Evolutionary conservation across 768 basidiomycete species (phyloP), one percentile per base, ranked within the genome.

Genomic region (Suillus discolor): DNA sequence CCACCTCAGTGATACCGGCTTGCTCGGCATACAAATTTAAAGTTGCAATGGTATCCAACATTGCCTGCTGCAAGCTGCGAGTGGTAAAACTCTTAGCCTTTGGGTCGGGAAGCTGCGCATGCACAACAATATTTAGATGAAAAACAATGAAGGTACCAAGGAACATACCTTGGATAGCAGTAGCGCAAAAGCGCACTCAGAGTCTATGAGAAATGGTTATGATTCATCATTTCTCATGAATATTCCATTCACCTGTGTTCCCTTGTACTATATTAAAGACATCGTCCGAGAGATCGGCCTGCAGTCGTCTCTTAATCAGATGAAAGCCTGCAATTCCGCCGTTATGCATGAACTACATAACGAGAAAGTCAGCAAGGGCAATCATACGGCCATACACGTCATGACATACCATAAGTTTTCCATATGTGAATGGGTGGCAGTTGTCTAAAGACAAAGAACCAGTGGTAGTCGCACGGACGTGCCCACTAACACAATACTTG

Each of bases 141-240:
- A 57, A 31, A 38, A 31, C 55, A 23, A 20, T n/a, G 41, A 64
- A 55, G 16, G 54, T 31, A 28, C 6, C 7, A 38, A 68, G 5
- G 23, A 65, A 45, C 62, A 68, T 67, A 88, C 93, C 81, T 90
- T 92, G 3, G 96, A 93, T 38, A 99, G 78, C 75, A 96, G 92
- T 61, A 97, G 79, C 9, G 93, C 96, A 74, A 99, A 99, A 6
- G 94, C 91, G 96, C 96, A 98, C 82, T 99, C 96, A 4, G 94
- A 96, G 78, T 99, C 97, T 91, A 68, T 65, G 34, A 61, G 47
- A 61, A 16, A 38, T 45, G 39, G 57, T 63, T 53, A 53, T 62
- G 34, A 55, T 41, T 39, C 55, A 20, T 38, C 15, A 49, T 20
- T 18, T 39, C 8, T 18, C 11, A 47, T 34, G 23, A 23, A 3